Conservation (phyloP, 2,329 filamentous ascomycete species). For the Alternaria tenuissima region DNA sequence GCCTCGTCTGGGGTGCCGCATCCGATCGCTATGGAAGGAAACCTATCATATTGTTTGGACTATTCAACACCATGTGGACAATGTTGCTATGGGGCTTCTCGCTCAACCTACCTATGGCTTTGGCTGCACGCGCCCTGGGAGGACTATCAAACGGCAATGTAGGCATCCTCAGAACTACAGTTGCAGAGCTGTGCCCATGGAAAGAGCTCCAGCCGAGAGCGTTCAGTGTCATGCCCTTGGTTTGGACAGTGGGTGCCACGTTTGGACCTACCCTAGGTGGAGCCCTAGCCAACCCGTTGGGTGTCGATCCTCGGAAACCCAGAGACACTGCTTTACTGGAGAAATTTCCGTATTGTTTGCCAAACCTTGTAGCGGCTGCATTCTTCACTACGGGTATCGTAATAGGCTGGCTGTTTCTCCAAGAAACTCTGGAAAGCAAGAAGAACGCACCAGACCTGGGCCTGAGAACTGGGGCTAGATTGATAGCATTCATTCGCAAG, state of each 20-base stretch:
- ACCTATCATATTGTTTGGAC: conserved; percentile 79
- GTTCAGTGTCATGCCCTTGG: conserved; percentile 92
- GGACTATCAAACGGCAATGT: conserved; percentile 87
- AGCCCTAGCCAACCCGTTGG: conserved; percentile 80
- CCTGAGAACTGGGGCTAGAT: conserved; percentile 72
- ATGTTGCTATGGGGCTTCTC: conserved; percentile 87
- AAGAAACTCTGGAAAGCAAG: conserved; percentile 82
- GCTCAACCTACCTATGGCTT: conserved; percentile 78
- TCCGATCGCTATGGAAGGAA: conserved; percentile 86
- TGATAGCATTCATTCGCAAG: conserved; percentile 54
- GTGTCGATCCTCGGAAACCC: conserved; percentile 76
- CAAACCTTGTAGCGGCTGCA: conserved; percentile 78
- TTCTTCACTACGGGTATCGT: conserved; percentile 82
- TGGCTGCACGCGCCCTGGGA: conserved; percentile 77
- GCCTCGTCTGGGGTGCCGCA: conserved; percentile 86
- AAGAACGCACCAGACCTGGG: conserved; percentile 77
- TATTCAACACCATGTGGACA: conserved; percentile 79
- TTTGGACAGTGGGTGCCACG: conserved; percentile 86
- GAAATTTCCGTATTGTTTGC: conserved; percentile 81
- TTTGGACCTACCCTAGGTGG: conserved; percentile 88
- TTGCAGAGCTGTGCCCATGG: conserved; percentile 90
- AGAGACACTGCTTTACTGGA: conserved; percentile 70
- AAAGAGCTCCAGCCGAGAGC: conserved; percentile 85
- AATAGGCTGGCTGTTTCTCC: conserved; percentile 79
- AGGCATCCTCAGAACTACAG: conserved; percentile 87